Conservation (phyloP, 2,329 filamentous ascomycete species). For the Fusarium sp. region DNA sequence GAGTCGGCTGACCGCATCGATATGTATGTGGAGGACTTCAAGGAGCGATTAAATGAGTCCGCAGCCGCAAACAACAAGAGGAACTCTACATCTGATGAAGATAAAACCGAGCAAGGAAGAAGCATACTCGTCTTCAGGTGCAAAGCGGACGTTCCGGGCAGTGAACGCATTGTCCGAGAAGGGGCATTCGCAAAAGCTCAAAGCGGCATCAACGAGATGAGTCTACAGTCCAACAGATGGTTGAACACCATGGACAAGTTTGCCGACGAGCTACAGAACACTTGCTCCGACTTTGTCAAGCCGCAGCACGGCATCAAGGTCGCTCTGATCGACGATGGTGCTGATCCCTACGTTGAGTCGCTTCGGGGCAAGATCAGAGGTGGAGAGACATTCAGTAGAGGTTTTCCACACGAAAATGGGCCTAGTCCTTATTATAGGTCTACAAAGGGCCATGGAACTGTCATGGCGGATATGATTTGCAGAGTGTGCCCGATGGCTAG, state of each 20-base stretch:
- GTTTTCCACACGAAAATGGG: neutral
- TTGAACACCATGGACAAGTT: slow-evolving; percentile 9
- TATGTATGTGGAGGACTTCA: neutral
- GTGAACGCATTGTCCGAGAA: neutral
- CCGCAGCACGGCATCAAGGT: neutral
- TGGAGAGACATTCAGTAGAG: neutral
- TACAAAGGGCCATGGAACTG: neutral
- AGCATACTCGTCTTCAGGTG: neutral
- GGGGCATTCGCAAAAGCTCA: neutral
- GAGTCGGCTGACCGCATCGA: neutral
- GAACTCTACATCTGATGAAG: accelerated
- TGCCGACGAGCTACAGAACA: neutral
- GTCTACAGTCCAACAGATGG: slow-evolving; percentile 2
- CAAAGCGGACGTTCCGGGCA: neutral
- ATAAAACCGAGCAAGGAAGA: neutral
- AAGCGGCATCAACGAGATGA: slow-evolving; percentile 3
- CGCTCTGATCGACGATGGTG: neutral
- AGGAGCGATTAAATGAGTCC: neutral
- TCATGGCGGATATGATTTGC: neutral
- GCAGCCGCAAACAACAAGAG: neutral
- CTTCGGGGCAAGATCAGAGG: neutral
- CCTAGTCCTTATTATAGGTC: neutral
- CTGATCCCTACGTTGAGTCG: neutral
- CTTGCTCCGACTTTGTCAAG: neutral
- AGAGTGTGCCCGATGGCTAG: neutral